These are phyloP conservation scores for Penicillium sp. DNA, from an alignment of 2,329 filamentous ascomycete genomes.

Conservation along the genomic window DNA sequence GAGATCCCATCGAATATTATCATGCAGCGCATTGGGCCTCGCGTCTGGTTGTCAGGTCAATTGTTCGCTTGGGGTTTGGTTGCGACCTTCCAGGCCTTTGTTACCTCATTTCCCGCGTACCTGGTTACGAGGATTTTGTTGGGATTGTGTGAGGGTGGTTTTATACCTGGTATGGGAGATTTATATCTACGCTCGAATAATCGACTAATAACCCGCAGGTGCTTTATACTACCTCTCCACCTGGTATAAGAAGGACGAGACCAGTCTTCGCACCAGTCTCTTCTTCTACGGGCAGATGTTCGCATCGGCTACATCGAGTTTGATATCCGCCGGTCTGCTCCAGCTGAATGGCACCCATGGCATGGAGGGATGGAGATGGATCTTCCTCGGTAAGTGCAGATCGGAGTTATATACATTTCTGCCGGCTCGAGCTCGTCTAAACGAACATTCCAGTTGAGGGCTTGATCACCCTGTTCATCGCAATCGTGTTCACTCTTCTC, in stretches of 20 bases:
- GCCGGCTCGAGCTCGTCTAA: too few species aligned
- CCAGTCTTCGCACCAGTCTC: constrained; percentile 52
- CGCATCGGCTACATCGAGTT: constrained; percentile 44
- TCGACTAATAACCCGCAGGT: constrained; percentile 12
- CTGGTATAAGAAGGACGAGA: constrained; percentile 56
- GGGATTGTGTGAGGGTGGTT: constrained; percentile 55
- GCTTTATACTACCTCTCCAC: constrained; percentile 48
- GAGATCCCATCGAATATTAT: constrained; percentile 55
- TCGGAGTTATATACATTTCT: neutral
- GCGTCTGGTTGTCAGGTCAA: constrained; percentile 55
- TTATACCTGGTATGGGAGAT: constrained; percentile 48
- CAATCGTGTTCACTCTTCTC: constrained; percentile 41
- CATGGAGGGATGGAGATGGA: constrained; percentile 57
- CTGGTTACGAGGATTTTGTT: constrained; percentile 53
- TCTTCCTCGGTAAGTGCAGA: constrained; percentile 43
- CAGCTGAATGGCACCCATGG: constrained; percentile 51
- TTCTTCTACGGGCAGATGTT: constrained; percentile 59
- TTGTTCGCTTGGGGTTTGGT: constrained; percentile 55
- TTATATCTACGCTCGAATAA: too few species aligned
- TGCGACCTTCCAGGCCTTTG: constrained; percentile 56
- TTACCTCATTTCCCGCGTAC: constrained; percentile 48
- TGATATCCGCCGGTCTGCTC: constrained; percentile 44
- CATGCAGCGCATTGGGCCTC: constrained; percentile 52
- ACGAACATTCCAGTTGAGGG: constrained; percentile 46
- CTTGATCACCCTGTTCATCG: constrained; percentile 49